phyloP scores from a whole-genome alignment of 1,284 basidiomycete species.

The Singerocomus inundabilis region DNA sequence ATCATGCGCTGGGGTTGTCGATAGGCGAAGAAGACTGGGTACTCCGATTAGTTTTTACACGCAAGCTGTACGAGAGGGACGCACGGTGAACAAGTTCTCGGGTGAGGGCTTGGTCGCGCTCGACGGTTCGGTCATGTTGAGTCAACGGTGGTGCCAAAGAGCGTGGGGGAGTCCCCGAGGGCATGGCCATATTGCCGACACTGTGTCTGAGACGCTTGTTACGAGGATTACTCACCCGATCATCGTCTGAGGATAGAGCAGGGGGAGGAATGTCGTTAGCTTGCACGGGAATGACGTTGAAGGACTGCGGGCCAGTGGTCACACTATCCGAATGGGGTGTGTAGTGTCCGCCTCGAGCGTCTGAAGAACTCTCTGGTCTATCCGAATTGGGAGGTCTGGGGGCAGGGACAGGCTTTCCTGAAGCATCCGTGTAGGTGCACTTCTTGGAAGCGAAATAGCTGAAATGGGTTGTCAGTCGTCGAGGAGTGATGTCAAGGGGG shows the following conservation, averaged over 20 bases:
- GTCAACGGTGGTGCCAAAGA: constrained; percentile 34
- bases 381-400: constrained; percentile 44
- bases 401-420: constrained; percentile 72
- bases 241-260: constrained; percentile 28
- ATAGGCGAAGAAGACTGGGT: constrained; percentile 75
- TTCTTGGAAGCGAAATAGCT: constrained; percentile 79
- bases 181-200: constrained; percentile 16
- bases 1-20: constrained; percentile 72
- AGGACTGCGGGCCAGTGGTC: constrained; percentile 15
- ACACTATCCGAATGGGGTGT: constrained; percentile 19
- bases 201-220: constrained; percentile 27
- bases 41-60: constrained; percentile 5
- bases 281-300: constrained; percentile 9
- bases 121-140: constrained; percentile 36
- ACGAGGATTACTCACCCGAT: constrained; percentile 25
- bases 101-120: constrained; percentile 61
- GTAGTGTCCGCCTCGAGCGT: constrained; percentile 14
- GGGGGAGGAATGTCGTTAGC: constrained; percentile 18
- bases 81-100: constrained; percentile 72
- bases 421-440: constrained; percentile 78
- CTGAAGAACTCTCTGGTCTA: constrained; percentile 22
- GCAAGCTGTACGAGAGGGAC: constrained; percentile 27
- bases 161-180: constrained; percentile 42
- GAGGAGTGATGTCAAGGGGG: constrained; percentile 1
- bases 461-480: constrained; percentile 14